Conservation (phyloP, 176 grass and related monocot genomes). For the Chloris gayana region DNA sequence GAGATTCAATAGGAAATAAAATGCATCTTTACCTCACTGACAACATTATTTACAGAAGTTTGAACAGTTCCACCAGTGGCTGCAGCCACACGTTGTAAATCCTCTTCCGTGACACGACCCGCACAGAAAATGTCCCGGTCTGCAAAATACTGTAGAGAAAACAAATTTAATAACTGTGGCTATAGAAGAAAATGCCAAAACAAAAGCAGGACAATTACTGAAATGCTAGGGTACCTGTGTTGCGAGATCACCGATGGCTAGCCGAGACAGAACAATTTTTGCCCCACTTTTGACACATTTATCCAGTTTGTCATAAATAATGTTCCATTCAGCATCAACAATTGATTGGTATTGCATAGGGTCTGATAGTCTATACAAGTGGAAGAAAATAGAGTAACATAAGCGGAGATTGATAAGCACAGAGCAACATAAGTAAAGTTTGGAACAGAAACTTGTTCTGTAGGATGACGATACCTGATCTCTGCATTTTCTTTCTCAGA, state of each 20-base stretch:
- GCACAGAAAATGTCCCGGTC: constrained; percentile 97
- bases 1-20: background rate
- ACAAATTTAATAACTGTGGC: background rate
- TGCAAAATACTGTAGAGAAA: constrained; percentile 72
- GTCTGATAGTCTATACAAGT: constrained; percentile 66
- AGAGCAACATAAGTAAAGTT: constrained; percentile 21
- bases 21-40: constrained; percentile 61
- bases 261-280: constrained; percentile 86
- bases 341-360: constrained; percentile 98
- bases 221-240: constrained; percentile 64
- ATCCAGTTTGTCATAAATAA: constrained; percentile 98
- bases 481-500: constrained; percentile 99
- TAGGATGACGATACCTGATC: constrained; percentile 60
- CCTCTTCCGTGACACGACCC: constrained; percentile 81
- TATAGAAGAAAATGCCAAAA: constrained; percentile 13
- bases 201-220: background rate
- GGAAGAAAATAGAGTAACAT: background rate
- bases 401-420: background rate
- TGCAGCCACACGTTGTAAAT: constrained; percentile 79
- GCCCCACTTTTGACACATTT: constrained; percentile 94
- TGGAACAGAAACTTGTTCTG: background rate
- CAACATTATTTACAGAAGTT: constrained; percentile 88
- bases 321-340: constrained; percentile 99
- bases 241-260: constrained; percentile 95
- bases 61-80: constrained; percentile 91